A percentile compares a stretch with the other conserved stretches of the same genome.
Conservation (phyloP, 805 yeast genomes). For the Saccharomycopsis amapae region DNA sequence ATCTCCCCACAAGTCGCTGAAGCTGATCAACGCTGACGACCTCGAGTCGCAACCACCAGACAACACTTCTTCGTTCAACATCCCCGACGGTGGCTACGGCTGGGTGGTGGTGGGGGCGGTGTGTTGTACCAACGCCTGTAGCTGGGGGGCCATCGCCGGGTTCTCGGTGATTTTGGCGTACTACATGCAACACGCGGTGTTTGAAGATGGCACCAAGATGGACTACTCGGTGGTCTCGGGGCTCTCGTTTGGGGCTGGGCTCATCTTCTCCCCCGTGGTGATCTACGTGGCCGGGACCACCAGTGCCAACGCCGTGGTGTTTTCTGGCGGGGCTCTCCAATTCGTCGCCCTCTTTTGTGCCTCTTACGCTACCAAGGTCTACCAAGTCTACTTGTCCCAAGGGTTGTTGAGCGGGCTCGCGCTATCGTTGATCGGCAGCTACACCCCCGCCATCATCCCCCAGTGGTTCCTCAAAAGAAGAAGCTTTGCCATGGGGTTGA, state of each 20-base stretch:
- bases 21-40: too few relatives aligned
- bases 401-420: conserved; percentile 51
- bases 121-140: conserved; percentile 35
- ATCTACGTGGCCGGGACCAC: conserved; percentile 38
- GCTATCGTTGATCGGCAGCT: conserved; percentile 41
- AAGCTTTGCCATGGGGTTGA: conserved; percentile 33
- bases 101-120: conserved; percentile 44
- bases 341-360: conserved; percentile 46
- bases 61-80: too few relatives aligned
- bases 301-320: conserved; percentile 36
- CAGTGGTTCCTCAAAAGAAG: conserved; percentile 52
- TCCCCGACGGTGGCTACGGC: conserved; percentile 43
- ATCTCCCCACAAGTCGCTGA: too few relatives aligned
- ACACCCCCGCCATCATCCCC: conserved; percentile 42
- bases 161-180: conserved; percentile 44
- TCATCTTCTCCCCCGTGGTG: conserved; percentile 41
- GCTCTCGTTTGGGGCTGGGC: conserved; percentile 46
- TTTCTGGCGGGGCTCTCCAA: conserved; percentile 39
- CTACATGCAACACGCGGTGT: conserved; percentile 38
- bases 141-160: conserved; percentile 54
- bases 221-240: conserved; percentile 55
- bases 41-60: too few relatives aligned
- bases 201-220: conserved; percentile 40
- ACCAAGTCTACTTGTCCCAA: conserved; percentile 53
- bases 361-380: conserved; percentile 41